phyloP scores from a whole-genome alignment of 176 grass and related monocot species.

The Elymus sibiricus region DNA sequence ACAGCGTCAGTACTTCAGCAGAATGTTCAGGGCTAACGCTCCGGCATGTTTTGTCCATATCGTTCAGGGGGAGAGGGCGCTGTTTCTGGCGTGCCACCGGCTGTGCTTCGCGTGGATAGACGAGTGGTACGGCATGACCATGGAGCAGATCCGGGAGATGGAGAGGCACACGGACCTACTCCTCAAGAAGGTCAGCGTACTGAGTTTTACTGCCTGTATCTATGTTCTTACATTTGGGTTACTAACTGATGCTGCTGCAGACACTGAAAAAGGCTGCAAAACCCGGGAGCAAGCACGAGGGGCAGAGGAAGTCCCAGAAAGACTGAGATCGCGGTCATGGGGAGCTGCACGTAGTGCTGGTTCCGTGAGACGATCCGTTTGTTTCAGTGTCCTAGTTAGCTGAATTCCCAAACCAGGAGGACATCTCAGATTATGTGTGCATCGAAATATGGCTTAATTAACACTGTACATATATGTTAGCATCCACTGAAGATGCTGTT shows the following conservation, averaged over 20 bases:
- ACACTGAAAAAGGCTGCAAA: conserved; percentile 30
- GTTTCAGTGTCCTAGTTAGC: neutral
- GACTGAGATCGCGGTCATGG: conserved; percentile 34
- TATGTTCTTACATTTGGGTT: neutral
- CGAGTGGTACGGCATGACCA: conserved; percentile 87
- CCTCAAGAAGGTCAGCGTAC: conserved; percentile 60
- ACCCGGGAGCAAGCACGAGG: conserved; percentile 29
- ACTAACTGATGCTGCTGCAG: conserved; percentile 11
- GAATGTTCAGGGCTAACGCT: conserved; percentile 19
- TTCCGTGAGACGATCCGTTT: neutral
- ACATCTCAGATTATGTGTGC: neutral
- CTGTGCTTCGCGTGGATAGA: conserved; percentile 94
- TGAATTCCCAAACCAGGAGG: neutral
- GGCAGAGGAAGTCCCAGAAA: conserved; percentile 36
- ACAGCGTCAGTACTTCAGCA: neutral
- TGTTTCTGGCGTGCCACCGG: conserved; percentile 74
- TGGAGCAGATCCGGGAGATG: conserved; percentile 66
- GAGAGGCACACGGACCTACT: conserved; percentile 71
- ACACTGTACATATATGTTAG: neutral
- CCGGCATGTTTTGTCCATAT: neutral
- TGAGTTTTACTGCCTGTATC: neutral
- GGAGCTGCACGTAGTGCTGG: conserved; percentile 37
- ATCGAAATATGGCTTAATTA: neutral
- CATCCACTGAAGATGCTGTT: neutral
- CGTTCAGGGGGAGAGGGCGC: conserved; percentile 61